Percentiles rank a stretch among this genome's conserved stretches.
phyloP scores from a whole-genome alignment of 73 alveolate genomes.

The Tetrahymena elliotti region DNA sequence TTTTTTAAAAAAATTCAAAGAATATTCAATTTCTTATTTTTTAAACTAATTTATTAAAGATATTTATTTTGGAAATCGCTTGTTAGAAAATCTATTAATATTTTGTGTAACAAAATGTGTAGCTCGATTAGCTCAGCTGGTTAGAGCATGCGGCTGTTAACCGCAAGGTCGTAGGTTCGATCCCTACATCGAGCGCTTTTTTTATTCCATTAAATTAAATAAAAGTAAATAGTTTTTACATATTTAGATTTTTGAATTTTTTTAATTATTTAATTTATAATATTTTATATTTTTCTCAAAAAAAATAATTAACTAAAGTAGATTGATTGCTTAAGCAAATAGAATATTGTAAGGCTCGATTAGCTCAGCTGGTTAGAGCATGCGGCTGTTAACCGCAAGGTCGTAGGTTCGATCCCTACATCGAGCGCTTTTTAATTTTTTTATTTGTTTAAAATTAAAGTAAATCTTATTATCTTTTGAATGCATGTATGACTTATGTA shows the following conservation, averaged over 20 bases:
- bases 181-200: constrained; percentile 3
- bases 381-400: constrained; percentile 5
- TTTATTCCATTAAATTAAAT: neutral
- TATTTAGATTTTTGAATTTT: too few relatives aligned
- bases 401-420: constrained; percentile 3
- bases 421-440: neutral
- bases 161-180: constrained; percentile 5
- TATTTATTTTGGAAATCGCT: too few relatives aligned
- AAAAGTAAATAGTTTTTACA: too few relatives aligned
- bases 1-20: too few relatives aligned
- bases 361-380: constrained; percentile 3
- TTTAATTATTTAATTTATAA: too few relatives aligned
- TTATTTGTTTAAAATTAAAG: neutral
- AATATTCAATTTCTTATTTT: too few relatives aligned
- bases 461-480: neutral
- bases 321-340: neutral
- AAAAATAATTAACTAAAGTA: neutral
- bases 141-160: constrained; percentile 2
- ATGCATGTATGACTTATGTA: too few relatives aligned
- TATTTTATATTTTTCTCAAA: too few relatives aligned
- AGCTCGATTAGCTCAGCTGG: constrained; percentile 1
- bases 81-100: neutral
- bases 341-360: neutral
- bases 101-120: neutral
- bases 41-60: too few relatives aligned